phyloP scores from a whole-genome alignment of 176 grass and related monocot species.

The Hordeum marinum region DNA sequence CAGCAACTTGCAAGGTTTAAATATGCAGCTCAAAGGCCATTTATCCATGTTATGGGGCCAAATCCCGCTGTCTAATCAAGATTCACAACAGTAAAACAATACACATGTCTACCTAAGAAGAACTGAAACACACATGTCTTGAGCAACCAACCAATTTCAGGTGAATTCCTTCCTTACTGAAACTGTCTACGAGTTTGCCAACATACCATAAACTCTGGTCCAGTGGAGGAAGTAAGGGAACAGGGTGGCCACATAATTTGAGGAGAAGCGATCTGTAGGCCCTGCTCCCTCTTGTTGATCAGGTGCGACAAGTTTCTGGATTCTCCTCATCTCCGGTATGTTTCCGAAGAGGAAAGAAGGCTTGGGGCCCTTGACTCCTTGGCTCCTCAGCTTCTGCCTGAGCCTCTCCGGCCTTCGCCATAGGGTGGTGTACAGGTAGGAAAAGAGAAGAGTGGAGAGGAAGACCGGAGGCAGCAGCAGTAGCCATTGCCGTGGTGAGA shows the following conservation, averaged over 20 bases:
- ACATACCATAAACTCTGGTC: slow-evolving; percentile 64
- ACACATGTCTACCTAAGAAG: neutral
- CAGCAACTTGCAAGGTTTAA: neutral
- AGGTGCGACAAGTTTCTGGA: slow-evolving; percentile 25
- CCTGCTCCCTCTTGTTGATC: neutral
- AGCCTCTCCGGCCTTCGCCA: slow-evolving; percentile 46
- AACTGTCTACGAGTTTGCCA: neutral
- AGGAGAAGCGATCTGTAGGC: neutral
- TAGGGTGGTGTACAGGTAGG: slow-evolving; percentile 34
- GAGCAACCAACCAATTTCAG: neutral
- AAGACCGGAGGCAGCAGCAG: neutral
- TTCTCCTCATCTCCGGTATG: slow-evolving; percentile 61
- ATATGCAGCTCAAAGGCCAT: neutral
- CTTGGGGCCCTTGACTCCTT: slow-evolving; percentile 71
- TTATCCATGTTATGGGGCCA: neutral
- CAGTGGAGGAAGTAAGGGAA: slow-evolving; percentile 68
- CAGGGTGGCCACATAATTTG: slow-evolving; percentile 38
- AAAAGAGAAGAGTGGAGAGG: slow-evolving; percentile 16
- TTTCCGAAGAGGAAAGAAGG: slow-evolving; percentile 68
- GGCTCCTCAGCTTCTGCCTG: slow-evolving; percentile 52
- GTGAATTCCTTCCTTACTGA: neutral
- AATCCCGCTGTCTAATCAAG: neutral
- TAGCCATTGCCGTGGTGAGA: neutral
- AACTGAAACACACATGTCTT: neutral
- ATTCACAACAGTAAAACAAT: neutral